Percentiles rank a stretch among this genome's conserved stretches.
phyloP scores from a whole-genome alignment of 2,329 filamentous ascomycete genomes.

The Drechslerella stenobrocha region DNA sequence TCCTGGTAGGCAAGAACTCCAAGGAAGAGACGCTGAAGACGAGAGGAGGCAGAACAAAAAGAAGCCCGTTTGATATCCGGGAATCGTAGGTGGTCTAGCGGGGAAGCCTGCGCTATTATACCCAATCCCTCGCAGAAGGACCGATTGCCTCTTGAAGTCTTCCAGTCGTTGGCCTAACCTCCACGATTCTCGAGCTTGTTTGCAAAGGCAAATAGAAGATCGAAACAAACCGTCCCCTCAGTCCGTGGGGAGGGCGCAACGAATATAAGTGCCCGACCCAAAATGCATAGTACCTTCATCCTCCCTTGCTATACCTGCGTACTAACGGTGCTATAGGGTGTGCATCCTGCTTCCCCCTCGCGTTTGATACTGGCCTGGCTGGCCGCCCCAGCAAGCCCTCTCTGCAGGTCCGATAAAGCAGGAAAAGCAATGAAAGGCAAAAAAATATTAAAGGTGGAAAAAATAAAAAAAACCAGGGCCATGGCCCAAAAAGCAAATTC shows the following conservation, averaged over 20 bases:
- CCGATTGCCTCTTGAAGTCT: conserved; percentile 21
- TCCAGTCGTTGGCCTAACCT: conserved; percentile 24
- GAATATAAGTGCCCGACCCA: conserved; percentile 42
- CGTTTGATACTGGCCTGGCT: conserved; percentile 25
- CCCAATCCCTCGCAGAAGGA: conserved; percentile 43
- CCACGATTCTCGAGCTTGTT: conserved; percentile 40
- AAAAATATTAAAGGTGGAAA: conserved; percentile 17
- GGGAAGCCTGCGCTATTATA: conserved; percentile 39
- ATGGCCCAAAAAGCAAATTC: conserved; percentile 34
- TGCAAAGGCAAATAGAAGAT: conserved; percentile 48
- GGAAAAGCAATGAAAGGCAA: conserved; percentile 22
- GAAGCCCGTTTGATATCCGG: conserved; percentile 16
- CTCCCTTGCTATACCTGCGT: conserved; percentile 1
- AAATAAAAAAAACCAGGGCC: conserved; percentile 23
- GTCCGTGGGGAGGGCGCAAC: conserved; percentile 43
- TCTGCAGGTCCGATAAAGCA: conserved; percentile 42
- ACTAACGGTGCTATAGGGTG: conserved; percentile 38
- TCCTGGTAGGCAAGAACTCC: not conserved
- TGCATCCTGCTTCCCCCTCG: conserved; percentile 34
- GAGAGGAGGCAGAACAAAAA: conserved; percentile 9
- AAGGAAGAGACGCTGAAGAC: conserved; percentile 10
- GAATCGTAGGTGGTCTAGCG: conserved; percentile 24
- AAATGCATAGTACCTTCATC: conserved; percentile 24
- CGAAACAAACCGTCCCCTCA: conserved; percentile 46
- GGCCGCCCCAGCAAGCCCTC: conserved; percentile 28